Evolutionary conservation across 441 rosid species (phyloP), one percentile per base, ranked within the genome.

Genomic region (Sinapis alba): DNA sequence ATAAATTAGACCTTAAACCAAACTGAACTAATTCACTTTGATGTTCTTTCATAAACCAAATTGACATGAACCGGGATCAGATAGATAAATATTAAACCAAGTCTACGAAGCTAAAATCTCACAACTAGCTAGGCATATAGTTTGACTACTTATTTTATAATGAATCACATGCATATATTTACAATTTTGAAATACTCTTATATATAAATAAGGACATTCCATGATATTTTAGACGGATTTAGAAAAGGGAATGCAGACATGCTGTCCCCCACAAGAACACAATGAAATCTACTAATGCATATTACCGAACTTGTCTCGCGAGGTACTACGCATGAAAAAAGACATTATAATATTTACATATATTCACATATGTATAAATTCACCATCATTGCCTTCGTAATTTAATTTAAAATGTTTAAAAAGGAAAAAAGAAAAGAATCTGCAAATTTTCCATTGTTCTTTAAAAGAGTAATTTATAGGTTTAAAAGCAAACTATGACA

Each of bases 321-420:
- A 65, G 84, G 86, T 84, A 88, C 83, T 78, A 83, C 87, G 90
- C 92, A 86, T 87, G 93, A 78, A 70, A 80, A 88, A 82, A 57
- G 83, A 58, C 78, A 72, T 65, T 68, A 56, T 73, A 80, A 51
- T 61, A 62, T 60, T 32, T 23, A 56, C 30, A 24, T 23, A 57
- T 57, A 57, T 24, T 5, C 9, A 6, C 38, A 66, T 67, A 50
- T 26, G 7, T 38, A 41, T 36, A 53, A 38, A 50, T 34, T 50
- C 34, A 60, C 69, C 65, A 72, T 72, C 74, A 78, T 68, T 77
- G 63, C 58, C 64, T 65, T 53, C 62, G 62, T 26, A 58, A n/a
- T 34, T 51, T 9, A 10, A 30, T 69, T 64, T 13, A 19, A 26
- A 59, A 18, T 65, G 20, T 58, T 71, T 38, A 1, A 36, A 16